Evolutionary conservation across 2,329 filamentous ascomycete species (phyloP).

Genomic region (Aureobasidium mangrovei): DNA sequence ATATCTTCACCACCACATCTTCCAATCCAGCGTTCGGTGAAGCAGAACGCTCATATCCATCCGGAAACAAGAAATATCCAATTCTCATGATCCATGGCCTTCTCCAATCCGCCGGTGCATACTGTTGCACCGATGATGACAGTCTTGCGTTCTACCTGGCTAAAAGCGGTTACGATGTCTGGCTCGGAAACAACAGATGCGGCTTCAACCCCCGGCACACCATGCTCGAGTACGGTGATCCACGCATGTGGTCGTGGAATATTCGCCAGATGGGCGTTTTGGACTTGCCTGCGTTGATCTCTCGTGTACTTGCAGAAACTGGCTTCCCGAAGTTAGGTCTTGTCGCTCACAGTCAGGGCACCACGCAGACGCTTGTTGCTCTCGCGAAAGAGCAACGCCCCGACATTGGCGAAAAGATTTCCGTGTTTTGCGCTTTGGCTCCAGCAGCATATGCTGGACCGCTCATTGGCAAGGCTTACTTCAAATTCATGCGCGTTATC

Average conservation of each 20-base stretch:
- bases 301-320: conserved; percentile 71
- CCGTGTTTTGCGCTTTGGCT: conserved; percentile 82
- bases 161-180: conserved; percentile 89
- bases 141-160: conserved; percentile 86
- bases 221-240: conserved; percentile 62
- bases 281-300: conserved; percentile 73
- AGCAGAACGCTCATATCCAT: conserved; percentile 30
- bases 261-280: conserved; percentile 88
- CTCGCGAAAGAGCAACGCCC: conserved; percentile 84
- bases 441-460: conserved; percentile 86
- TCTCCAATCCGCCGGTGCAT: conserved; percentile 79
- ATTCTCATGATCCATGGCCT: conserved; percentile 82
- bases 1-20: conserved; percentile 44
- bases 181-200: conserved; percentile 89
- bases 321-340: conserved; percentile 75
- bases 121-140: conserved; percentile 82
- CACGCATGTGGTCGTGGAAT: conserved; percentile 95
- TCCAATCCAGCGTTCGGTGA: conserved; percentile 20
- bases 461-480: conserved; percentile 76
- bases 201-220: conserved; percentile 73
- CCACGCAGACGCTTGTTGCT: conserved; percentile 78
- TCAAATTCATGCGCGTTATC: conserved; percentile 82
- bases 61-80: conserved; percentile 56
- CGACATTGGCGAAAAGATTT: conserved; percentile 71
- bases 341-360: conserved; percentile 83